A percentile compares a stretch with the other conserved stretches of the same genome.
These are phyloP conservation scores for Termitomyces sp. DNA, from an alignment of 768 basidiomycete genomes.

Conservation along the genomic window DNA sequence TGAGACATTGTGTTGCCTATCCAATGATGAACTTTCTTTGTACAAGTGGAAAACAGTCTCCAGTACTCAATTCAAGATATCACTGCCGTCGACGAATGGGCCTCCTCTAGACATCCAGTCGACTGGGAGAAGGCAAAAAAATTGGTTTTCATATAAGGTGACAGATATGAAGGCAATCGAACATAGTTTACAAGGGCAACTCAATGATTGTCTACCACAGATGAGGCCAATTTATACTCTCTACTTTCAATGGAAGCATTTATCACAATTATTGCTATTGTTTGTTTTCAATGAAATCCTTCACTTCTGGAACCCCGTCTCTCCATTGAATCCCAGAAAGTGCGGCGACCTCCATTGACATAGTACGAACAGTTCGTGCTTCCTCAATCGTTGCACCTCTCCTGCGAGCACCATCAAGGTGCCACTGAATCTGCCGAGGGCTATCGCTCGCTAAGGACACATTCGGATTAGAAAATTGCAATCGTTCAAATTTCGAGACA, in stretches of 20 bases:
- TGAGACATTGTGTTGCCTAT: slow-evolving; percentile 22
- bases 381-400: slow-evolving; percentile 53
- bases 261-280: not conserved
- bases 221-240: not conserved
- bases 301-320: slow-evolving; percentile 47
- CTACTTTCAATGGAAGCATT: not conserved
- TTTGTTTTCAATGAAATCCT: slow-evolving; percentile 7
- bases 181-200: slow-evolving; percentile 14
- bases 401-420: slow-evolving; percentile 53
- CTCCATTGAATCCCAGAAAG: slow-evolving; percentile 52
- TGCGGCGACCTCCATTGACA: slow-evolving; percentile 49
- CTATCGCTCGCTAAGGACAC: slow-evolving; percentile 43
- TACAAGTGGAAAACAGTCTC: not conserved
- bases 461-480: not conserved
- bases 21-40: slow-evolving; percentile 10
- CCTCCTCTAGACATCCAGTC: slow-evolving; percentile 8
- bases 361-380: slow-evolving; percentile 49
- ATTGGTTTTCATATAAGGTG: slow-evolving; percentile 13
- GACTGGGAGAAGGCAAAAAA: slow-evolving; percentile 23
- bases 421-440: slow-evolving; percentile 65
- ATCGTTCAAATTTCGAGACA: not conserved
- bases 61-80: too few species aligned
- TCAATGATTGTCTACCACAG: slow-evolving; percentile 5
- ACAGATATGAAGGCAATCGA: slow-evolving; percentile 12
- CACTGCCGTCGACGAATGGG: too few species aligned